phyloP scores from a whole-genome alignment of 345 rosid species.

The Pistacia atlantica region DNA sequence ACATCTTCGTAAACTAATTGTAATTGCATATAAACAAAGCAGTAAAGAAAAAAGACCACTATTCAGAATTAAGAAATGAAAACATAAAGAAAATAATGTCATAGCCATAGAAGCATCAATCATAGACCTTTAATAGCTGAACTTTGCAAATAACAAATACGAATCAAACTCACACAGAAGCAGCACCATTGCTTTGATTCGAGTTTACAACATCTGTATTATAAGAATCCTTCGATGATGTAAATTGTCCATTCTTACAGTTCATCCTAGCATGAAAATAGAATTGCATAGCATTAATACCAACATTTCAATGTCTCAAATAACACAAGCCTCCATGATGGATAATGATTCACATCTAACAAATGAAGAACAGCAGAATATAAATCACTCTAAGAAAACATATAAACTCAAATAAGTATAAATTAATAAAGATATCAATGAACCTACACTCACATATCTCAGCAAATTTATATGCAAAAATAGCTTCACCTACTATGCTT shows the following conservation, averaged over 20 bases:
- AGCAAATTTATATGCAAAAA: not conserved
- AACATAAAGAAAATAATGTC: not conserved
- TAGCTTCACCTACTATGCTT: not conserved
- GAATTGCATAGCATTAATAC: not conserved
- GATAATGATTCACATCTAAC: conserved; percentile 12
- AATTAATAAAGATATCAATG: not conserved
- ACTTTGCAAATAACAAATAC: not conserved
- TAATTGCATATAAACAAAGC: conserved; percentile 10
- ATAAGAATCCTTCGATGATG: conserved; percentile 35
- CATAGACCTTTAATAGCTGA: conserved; percentile 14
- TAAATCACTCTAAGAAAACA: not conserved
- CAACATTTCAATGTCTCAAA: not conserved
- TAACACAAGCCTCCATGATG: not conserved
- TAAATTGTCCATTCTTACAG: conserved; percentile 75
- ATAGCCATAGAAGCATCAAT: conserved; percentile 1
- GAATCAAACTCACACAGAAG: conserved; percentile 38
- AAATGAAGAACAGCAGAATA: not conserved
- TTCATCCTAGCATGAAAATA: conserved; percentile 50
- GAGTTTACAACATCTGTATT: conserved; percentile 31
- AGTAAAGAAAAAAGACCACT: not conserved
- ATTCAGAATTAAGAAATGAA: not conserved
- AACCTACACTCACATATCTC: not conserved
- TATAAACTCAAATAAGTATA: not conserved
- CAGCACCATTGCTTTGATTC: conserved; percentile 28
- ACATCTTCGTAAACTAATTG: conserved; percentile 28